Base-by-base conservation (phyloP, 2,329 filamentous ascomycete species). In the Lecanicillium sp. region DNA sequence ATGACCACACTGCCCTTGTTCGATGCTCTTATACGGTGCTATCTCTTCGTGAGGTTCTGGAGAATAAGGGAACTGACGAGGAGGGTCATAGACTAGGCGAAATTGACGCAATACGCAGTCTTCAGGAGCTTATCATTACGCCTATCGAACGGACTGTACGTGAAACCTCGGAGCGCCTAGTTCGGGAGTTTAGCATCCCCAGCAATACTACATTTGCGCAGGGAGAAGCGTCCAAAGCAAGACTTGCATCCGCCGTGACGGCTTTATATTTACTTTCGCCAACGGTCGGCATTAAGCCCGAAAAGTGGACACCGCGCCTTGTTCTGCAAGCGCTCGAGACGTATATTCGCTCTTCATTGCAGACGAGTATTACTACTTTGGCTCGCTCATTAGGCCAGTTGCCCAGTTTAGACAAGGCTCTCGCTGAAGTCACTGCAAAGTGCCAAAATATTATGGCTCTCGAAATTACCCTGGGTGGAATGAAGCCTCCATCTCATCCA, bases 401-500 rank as follows among this genome's bases (percentile, higher is more conserved):
- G 3, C 85, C 90, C 0, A 83, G 75, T 0, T 71, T 96, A 20
- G 89, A 96, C 34, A 76, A 86, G 37, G 83, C 87, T 0, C 70
- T 96, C 2, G 68, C 77, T 13, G 92, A 96, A 51, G 78, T 95
- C 16, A 84, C 85, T 6, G 78, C 81, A 5, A 75, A 85, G 33
- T 95, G 90, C 55, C 89, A 95, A 56, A 94, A 94, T 53, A 78
- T 96, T 29, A 79, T 94, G n/a, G 86, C 87, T 0, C 67, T 96
- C 3, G 87, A 95, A 63, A 67, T 79, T 2, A 73, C 95, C 3
- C 75, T 96, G 6, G 76, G 78, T 35, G 67, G 69, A 4, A 80
- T 77, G 3, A 81, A 78, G 47, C 68, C 81, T 1, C 85, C 87
- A 0, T 31, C 58, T 0, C 86, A 94, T 51, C 82, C 85, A 0